These are phyloP conservation scores for Xerocomus amazonicus DNA, from an alignment of 1,284 basidiomycete species.

Conservation along the genomic window DNA sequence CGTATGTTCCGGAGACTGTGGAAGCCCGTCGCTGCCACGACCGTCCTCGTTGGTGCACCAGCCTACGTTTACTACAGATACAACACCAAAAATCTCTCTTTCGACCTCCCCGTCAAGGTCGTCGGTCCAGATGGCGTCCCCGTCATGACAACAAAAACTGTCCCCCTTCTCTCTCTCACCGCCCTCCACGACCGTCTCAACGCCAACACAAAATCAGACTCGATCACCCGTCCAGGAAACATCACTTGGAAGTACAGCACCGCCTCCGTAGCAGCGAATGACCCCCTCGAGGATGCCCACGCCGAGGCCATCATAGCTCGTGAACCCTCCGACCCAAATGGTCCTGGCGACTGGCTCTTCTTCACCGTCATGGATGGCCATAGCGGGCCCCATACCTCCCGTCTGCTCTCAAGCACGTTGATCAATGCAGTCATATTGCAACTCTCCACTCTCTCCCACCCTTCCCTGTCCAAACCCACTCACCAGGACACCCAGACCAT, in stretches of 20 bases:
- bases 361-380: constrained; percentile 95
- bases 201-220: constrained; percentile 49
- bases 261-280: constrained; percentile 78
- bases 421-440: constrained; percentile 86
- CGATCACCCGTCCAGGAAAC: constrained; percentile 46
- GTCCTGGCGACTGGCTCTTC: constrained; percentile 73
- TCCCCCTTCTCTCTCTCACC: constrained; percentile 56
- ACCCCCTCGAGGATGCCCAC: constrained; percentile 87
- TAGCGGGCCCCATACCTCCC: constrained; percentile 75
- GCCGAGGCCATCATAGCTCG: constrained; percentile 69
- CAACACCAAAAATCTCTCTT: constrained; percentile 39
- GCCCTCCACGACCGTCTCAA: constrained; percentile 58
- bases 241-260: constrained; percentile 72
- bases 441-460: constrained; percentile 52
- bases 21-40: constrained; percentile 49
- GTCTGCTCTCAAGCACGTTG: constrained; percentile 79
- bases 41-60: constrained; percentile 40
- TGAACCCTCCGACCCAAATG: constrained; percentile 51
- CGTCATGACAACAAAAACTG: constrained; percentile 46
- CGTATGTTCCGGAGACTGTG: constrained; percentile 62
- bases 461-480: constrained; percentile 32
- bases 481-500: constrained; percentile 58
- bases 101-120: constrained; percentile 54
- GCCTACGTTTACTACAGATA: constrained; percentile 42
- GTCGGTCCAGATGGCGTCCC: constrained; percentile 58